These are phyloP conservation scores for Tripterygium wilfordii DNA, from an alignment of 177 flowering plant species.

Conservation along the genomic window DNA sequence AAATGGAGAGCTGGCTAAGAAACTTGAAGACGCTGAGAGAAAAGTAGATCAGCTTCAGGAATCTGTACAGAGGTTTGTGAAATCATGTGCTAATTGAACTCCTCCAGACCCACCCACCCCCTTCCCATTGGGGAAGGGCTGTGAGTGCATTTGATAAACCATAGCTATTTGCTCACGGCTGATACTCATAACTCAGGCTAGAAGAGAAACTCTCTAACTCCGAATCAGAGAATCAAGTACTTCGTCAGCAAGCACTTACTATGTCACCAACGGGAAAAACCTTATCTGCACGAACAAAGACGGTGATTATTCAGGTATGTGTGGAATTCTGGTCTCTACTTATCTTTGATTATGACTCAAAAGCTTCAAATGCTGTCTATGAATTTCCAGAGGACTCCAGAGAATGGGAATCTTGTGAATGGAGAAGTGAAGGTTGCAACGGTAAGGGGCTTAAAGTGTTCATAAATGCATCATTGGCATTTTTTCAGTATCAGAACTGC, in stretches of 20 bases:
- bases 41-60: conserved; percentile 84
- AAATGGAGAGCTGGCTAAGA: conserved; percentile 53
- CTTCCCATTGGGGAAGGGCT: too few relatives aligned
- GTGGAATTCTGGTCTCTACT: background rate
- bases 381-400: conserved; percentile 74
- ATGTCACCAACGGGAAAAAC: conserved; percentile 77
- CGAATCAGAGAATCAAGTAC: conserved; percentile 96
- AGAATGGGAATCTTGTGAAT: conserved; percentile 59
- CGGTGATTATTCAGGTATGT: conserved; percentile 60
- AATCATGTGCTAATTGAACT: background rate
- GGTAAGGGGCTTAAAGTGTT: conserved; percentile 32
- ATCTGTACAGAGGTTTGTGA: conserved; percentile 79
- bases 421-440: conserved; percentile 54
- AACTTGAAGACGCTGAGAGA: conserved; percentile 63
- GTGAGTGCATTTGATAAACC: too few relatives aligned
- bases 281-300: conserved; percentile 49
- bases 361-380: conserved; percentile 3
- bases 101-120: too few relatives aligned
- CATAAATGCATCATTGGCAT: background rate
- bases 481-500: background rate
- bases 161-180: background rate
- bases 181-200: conserved; percentile 34
- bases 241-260: conserved; percentile 93
- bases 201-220: conserved; percentile 86
- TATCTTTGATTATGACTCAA: conserved; percentile 1